Conservation (phyloP, 805 yeast genomes). For the Starmerella sirachaensis region DNA sequence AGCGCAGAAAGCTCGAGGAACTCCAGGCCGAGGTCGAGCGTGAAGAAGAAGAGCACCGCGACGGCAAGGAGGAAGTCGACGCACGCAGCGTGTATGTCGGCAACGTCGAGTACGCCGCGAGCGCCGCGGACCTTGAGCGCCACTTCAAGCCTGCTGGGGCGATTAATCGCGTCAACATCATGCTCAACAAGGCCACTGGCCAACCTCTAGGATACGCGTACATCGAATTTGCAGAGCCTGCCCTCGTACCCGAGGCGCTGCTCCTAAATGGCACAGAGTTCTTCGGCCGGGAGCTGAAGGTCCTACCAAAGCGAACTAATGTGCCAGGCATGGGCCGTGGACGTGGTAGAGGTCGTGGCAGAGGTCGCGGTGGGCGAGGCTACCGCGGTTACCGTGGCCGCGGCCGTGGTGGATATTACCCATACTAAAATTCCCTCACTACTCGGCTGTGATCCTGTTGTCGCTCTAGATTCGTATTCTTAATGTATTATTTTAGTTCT, state of each 20-base stretch:
- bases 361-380: slow-evolving; percentile 14
- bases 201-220: slow-evolving; percentile 82
- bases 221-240: slow-evolving; percentile 63
- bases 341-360: slow-evolving; percentile 38
- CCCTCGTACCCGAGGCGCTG: slow-evolving; percentile 54
- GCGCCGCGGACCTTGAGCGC: slow-evolving; percentile 68
- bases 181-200: slow-evolving; percentile 53
- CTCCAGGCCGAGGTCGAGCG: slow-evolving; percentile 40
- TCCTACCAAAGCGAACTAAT: slow-evolving; percentile 67
- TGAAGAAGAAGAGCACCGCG: slow-evolving; percentile 34
- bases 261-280: slow-evolving; percentile 52
- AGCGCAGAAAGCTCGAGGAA: slow-evolving; percentile 49
- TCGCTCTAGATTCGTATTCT: too few species aligned
- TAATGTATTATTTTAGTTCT: slow-evolving; percentile 4
- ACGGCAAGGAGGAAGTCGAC: slow-evolving; percentile 55
- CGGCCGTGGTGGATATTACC: slow-evolving; percentile 29
- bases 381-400: slow-evolving; percentile 31
- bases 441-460: not conserved
- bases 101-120: slow-evolving; percentile 67
- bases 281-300: slow-evolving; percentile 60
- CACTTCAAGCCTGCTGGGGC: slow-evolving; percentile 60
- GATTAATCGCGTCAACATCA: slow-evolving; percentile 68
- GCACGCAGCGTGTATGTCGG: slow-evolving; percentile 70
- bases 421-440: slow-evolving; percentile 29
- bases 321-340: slow-evolving; percentile 57